A percentile compares a stretch with the other conserved stretches of the same genome.
Evolutionary conservation across 73 alveolate species (phyloP).

Genomic region (Diophrys appendiculata): DNA sequence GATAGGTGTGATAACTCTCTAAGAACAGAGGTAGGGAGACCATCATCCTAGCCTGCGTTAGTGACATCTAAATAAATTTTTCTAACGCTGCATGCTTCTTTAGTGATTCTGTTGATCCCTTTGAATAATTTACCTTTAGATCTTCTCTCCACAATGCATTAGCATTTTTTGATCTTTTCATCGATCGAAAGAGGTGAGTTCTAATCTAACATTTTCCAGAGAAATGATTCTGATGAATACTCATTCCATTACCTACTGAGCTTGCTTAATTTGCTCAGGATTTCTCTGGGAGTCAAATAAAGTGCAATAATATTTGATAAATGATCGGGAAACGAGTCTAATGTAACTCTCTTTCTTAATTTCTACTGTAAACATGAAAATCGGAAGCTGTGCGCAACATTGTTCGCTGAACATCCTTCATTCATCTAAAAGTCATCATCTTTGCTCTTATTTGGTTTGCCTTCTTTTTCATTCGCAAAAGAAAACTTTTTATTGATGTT

Average conservation of each 20-base stretch:
- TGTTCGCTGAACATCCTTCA: too few relatives aligned
- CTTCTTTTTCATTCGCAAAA: neutral
- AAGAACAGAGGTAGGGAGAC: slow-evolving; percentile 85
- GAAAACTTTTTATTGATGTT: slow-evolving; percentile 8
- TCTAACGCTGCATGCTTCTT: slow-evolving; percentile 53
- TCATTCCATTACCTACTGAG: neutral
- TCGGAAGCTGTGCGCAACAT: too few relatives aligned
- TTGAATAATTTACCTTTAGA: slow-evolving; percentile 69
- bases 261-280: neutral
- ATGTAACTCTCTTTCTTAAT: neutral
- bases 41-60: slow-evolving; percentile 94
- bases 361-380: too few relatives aligned
- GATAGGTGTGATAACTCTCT: slow-evolving; percentile 77
- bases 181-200: neutral
- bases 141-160: slow-evolving; percentile 64
- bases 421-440: too few relatives aligned
- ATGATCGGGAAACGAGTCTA: slow-evolving; percentile 13
- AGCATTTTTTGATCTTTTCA: slow-evolving; percentile 20
- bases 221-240: neutral
- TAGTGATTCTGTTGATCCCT: slow-evolving; percentile 46
- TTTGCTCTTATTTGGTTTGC: neutral
- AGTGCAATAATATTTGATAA: neutral
- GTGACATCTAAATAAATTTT: slow-evolving; percentile 74
- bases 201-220: slow-evolving; percentile 35
- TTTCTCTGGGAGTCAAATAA: slow-evolving; percentile 4